Conservation (phyloP, 179 eudicot genomes). For the Nepenthes alata region DNA sequence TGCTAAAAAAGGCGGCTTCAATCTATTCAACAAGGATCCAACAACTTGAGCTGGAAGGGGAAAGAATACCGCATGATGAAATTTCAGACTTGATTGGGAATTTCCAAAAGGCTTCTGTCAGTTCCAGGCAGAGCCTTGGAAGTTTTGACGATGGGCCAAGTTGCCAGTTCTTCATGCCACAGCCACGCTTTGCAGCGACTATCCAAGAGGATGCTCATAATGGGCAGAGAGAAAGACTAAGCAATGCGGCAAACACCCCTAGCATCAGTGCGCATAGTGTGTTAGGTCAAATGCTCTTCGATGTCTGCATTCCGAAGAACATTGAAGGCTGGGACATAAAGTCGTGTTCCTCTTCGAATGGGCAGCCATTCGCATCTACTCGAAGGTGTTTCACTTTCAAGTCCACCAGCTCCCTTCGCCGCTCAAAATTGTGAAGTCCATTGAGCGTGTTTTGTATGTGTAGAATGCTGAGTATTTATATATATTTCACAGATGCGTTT, state of each 20-base stretch:
- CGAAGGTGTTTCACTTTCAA: slow-evolving; percentile 22
- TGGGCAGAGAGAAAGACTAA: slow-evolving; percentile 25
- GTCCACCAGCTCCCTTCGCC: slow-evolving; percentile 23
- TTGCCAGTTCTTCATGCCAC: slow-evolving; percentile 32
- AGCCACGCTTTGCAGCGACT: slow-evolving; percentile 24
- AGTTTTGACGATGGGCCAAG: slow-evolving; percentile 38
- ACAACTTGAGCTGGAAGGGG: slow-evolving; percentile 21
- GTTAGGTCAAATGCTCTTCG: slow-evolving; percentile 42
- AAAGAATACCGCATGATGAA: slow-evolving; percentile 23
- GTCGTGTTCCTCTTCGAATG: slow-evolving; percentile 33
- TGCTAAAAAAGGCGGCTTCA: slow-evolving; percentile 39
- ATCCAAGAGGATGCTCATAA: slow-evolving; percentile 17
- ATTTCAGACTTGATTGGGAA: slow-evolving; percentile 33
- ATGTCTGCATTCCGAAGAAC: slow-evolving; percentile 50
- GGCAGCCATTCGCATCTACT: slow-evolving; percentile 39
- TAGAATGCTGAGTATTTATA: too few species aligned
- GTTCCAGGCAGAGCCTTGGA: slow-evolving; percentile 37
- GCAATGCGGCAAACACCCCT: slow-evolving; percentile 22
- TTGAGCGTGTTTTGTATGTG: too few species aligned
- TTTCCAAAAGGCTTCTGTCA: slow-evolving; percentile 42
- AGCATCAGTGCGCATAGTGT: slow-evolving; percentile 37
- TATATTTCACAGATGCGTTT: too few species aligned
- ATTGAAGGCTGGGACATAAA: slow-evolving; percentile 64
- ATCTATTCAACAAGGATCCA: slow-evolving; percentile 29
- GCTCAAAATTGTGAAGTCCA: slow-evolving; percentile 29